Evolutionary conservation across 495 filamentous ascomycete species (phyloP), one percentile per base, ranked within the genome.

Genomic region (Durotheca rogersii): DNA sequence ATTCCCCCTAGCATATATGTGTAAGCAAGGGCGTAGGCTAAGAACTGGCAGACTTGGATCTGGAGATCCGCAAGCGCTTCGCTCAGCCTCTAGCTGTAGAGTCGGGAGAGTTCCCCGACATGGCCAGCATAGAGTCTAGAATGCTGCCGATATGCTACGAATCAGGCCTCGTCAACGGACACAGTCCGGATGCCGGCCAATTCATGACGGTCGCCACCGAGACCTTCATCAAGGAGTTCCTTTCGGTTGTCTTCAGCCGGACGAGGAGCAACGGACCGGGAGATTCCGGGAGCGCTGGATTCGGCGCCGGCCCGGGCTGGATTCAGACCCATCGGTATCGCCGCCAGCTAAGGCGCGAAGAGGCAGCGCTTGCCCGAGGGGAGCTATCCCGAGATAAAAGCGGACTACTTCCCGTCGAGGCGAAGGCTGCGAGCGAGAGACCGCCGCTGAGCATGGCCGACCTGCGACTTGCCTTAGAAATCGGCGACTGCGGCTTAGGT

Each of bases 71-170:
- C 48, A 93, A 94, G 75, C 88, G 89, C 50, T 98, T 88, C 70
- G 82, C 85, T 30, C 87, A 90, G 58, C 86, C 92, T 9, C 76
- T 98, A 19, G 88, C 87, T 19, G 80, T 84, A 27, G 93, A 97
- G 69, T 91, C 90, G 0, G 87, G 88, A 47, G 93, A 97, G 70
- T 96, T 98, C 61, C 93, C 93, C 10, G 89, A 94, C 56, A 69
- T 80, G 7, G 78, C 82, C 41, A 85, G 83, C 19, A 88, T 98
- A 53, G 79, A 88, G 58, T 77, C 81, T 14, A 87, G 91, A 47
- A 94, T 97, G 87, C 75, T 89, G 12, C 91, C 93, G 6, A 93
- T 96, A 55, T 95, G 89, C 69, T 96, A 95, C 69, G 93, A 96
- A 68, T 80, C 88, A 51, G 93, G 91, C 0, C 80, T 98, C 3